These are phyloP conservation scores for Stipa capillata DNA, from an alignment of 176 grass and related monocot species.

Conservation along the genomic window DNA sequence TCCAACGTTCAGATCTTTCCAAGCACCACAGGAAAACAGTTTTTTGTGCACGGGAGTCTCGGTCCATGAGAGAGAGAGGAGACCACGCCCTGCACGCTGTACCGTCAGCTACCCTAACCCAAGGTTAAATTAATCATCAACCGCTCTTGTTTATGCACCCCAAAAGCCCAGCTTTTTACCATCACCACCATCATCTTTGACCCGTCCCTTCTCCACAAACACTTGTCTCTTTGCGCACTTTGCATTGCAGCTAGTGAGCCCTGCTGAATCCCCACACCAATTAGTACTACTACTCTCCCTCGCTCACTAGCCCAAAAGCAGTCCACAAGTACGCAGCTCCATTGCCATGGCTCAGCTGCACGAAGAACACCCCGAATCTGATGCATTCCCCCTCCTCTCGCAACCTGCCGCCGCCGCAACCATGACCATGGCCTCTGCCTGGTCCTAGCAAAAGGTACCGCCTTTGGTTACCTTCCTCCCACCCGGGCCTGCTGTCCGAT, in stretches of 20 bases:
- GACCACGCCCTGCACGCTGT: neutral
- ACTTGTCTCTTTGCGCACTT: conserved; percentile 26
- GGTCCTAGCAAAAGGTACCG: too few species aligned
- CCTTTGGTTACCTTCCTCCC: too few species aligned
- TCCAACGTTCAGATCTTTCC: neutral
- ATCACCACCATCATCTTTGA: conserved; percentile 34
- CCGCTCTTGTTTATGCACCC: conserved; percentile 29
- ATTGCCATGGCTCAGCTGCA: neutral
- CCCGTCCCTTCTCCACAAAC: conserved; percentile 32
- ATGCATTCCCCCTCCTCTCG: too few species aligned
- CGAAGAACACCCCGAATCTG: neutral
- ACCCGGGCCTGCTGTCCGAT: neutral
- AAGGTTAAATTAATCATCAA: conserved; percentile 12
- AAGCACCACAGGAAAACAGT: neutral
- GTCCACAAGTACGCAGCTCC: too few species aligned
- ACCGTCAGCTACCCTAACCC: neutral
- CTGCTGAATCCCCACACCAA: conserved; percentile 21
- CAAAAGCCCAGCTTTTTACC: conserved; percentile 27
- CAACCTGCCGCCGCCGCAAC: too few species aligned
- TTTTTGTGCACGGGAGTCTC: conserved; percentile 2
- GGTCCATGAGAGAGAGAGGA: neutral
- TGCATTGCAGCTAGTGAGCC: too few species aligned
- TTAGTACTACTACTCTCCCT: too few species aligned
- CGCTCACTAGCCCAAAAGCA: too few species aligned
- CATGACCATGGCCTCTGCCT: too few species aligned